These are phyloP conservation scores for Balamuthia mandrillaris DNA, from an alignment of 208 protist species.

Conservation along the genomic window DNA sequence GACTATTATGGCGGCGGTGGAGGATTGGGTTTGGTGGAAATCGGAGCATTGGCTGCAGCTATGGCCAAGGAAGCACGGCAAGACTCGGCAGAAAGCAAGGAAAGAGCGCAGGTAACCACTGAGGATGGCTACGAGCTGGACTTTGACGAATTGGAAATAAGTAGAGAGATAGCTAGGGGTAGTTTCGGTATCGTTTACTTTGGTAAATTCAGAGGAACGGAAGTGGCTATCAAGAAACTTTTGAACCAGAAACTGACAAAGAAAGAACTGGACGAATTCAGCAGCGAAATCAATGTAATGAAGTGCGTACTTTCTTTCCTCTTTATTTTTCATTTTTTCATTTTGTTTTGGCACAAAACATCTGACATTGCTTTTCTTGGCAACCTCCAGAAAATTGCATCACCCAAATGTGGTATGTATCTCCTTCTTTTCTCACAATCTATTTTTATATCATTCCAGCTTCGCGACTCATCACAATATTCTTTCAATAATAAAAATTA, in stretches of 20 bases:
- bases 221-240: slow-evolving; percentile 36
- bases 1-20: too few relatives aligned
- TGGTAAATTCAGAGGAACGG: slow-evolving; percentile 7
- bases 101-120: too few relatives aligned
- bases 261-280: slow-evolving; percentile 39
- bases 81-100: too few relatives aligned
- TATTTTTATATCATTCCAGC: too few relatives aligned
- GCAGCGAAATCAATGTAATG: slow-evolving; percentile 38
- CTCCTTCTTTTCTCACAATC: neutral
- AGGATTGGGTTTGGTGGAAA: too few relatives aligned
- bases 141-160: neutral
- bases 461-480: neutral
- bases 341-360: too few relatives aligned
- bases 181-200: slow-evolving; percentile 30
- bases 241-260: slow-evolving; percentile 32
- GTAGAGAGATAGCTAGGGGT: slow-evolving; percentile 13
- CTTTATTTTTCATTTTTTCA: neutral
- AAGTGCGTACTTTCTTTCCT: neutral
- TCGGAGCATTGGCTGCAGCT: too few relatives aligned
- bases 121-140: neutral
- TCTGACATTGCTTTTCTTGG: neutral
- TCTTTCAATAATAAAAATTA: neutral
- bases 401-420: slow-evolving; percentile 34
- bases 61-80: too few relatives aligned
- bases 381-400: neutral